A percentile compares a stretch with the other conserved stretches of the same genome.
Evolutionary conservation across 805 yeast species (phyloP).

Genomic region (Cyberlindnera sargentensis): DNA sequence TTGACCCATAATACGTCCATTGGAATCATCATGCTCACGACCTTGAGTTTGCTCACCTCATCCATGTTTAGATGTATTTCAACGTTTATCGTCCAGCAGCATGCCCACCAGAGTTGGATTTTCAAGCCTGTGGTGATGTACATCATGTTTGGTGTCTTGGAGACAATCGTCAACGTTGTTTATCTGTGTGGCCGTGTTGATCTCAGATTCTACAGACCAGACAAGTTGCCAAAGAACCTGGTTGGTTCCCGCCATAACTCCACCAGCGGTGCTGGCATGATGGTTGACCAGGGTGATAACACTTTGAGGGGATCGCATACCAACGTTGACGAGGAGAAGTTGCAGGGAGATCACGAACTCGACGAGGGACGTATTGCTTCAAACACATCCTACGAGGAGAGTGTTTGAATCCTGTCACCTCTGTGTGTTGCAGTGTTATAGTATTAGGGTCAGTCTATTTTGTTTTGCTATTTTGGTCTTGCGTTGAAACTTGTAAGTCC

Average conservation of each 20-base stretch:
- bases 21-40: conserved; percentile 34
- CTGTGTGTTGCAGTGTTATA: too few relatives aligned
- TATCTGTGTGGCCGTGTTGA: conserved; percentile 64
- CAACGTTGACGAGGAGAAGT: background rate
- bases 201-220: conserved; percentile 76
- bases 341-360: too few relatives aligned
- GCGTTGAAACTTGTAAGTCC: too few relatives aligned
- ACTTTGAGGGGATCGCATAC: background rate
- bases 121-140: conserved; percentile 55
- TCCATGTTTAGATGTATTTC: conserved; percentile 45
- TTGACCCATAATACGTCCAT: conserved; percentile 48
- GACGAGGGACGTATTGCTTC: too few relatives aligned
- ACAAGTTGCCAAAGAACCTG: conserved; percentile 32
- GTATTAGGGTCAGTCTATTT: too few relatives aligned
- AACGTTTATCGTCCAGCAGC: conserved; percentile 28
- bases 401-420: too few relatives aligned
- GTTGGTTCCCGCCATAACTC: conserved; percentile 5
- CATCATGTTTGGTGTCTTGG: conserved; percentile 62
- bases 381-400: too few relatives aligned
- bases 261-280: conserved; percentile 9
- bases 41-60: conserved; percentile 44
- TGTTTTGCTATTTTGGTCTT: too few relatives aligned
- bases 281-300: background rate
- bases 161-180: conserved; percentile 46
- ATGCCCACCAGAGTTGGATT: conserved; percentile 34